Evolutionary conservation across 108 stramenopile genomes (phyloP).

Genomic region (Cyclotella cryptica): DNA sequence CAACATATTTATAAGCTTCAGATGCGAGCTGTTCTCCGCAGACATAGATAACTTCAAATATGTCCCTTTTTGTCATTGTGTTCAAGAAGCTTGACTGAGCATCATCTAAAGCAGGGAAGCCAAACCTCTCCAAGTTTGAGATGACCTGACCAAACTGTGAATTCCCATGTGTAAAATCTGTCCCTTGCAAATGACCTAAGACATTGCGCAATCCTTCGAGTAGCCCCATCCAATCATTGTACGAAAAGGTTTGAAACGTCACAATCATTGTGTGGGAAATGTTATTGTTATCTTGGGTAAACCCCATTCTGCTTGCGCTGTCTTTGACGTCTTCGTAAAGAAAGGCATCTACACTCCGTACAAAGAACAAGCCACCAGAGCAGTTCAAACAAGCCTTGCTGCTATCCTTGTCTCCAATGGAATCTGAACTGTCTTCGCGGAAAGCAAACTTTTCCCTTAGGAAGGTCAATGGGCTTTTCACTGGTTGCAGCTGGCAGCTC

Average conservation of each 20-base stretch:
- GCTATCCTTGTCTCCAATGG: background rate
- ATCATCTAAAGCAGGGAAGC: conserved; percentile 28
- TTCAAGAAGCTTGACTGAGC: conserved; percentile 11
- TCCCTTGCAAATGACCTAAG: conserved; percentile 3
- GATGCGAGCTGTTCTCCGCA: conserved; percentile 37
- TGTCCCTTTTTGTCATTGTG: conserved; percentile 11
- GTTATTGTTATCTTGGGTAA: background rate
- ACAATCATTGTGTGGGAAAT: conserved; percentile 35
- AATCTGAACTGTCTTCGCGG: background rate
- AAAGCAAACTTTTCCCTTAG: conserved; percentile 32
- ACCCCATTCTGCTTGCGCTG: conserved; percentile 10
- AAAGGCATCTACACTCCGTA: conserved; percentile 10
- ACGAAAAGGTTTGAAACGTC: conserved; percentile 20
- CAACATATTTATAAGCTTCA: conserved; percentile 27
- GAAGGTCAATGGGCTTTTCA: conserved; percentile 25
- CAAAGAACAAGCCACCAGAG: conserved; percentile 26
- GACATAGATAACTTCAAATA: conserved; percentile 25
- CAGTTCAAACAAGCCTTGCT: conserved; percentile 9
- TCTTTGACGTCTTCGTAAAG: conserved; percentile 30
- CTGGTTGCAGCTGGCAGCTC: conserved; percentile 12
- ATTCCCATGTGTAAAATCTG: conserved; percentile 3
- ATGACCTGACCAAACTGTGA: conserved; percentile 12
- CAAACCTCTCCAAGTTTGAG: conserved; percentile 10
- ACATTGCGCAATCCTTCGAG: conserved; percentile 34
- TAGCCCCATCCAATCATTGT: conserved; percentile 20